Base-by-base conservation (phyloP, 371 early-diverging fungal species). In the Mucor indicus region DNA sequence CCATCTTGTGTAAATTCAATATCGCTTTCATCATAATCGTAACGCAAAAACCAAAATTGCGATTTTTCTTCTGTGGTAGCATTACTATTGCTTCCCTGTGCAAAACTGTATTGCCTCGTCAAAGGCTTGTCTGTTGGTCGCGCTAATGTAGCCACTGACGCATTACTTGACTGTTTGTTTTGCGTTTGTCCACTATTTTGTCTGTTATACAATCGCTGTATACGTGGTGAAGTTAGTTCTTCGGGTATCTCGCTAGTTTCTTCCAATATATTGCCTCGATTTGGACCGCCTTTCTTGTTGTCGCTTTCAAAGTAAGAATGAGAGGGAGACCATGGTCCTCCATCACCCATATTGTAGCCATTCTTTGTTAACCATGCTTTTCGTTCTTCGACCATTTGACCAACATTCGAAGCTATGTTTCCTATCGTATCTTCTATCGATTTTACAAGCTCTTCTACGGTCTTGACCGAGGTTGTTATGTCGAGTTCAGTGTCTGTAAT, bases 1-100 rank as follows among this genome's bases (percentile, higher is more conserved):
- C 85, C 85, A 27, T 95, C 95, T 62, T 78, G 77, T 45, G 83
- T 86, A 67, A 91, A 82, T 4, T 85, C 71, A 44, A 95, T 79
- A 16, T 92, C 93, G 10, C 80, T 69, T 20, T 75, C 79, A 3
- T 70, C 60, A 50, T 89, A 89, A 53, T 93, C 94, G 53, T 87
- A 77, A n/a, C 81, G 79, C 15, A 95, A 73, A 45, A 75, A 68
- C 68, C 69, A 68, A 9, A 52, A 45, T 10, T 61, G 35, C 12
- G 53, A 37, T 15, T 38, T 33, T 12, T 55, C 56, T 11, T 51
- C 49, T 20, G 54, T 33, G n/a, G 36, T 41, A 13, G 38, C n/a
- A 15, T n/a, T n/a, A n/a, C n/a, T n/a, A n/a, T n/a, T n/a, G n/a
- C n/a, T n/a, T n/a, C 40, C 40, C 37, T 58, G 44, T 12, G 49